phyloP scores from a whole-genome alignment of 202 grass and related monocot genomes.

The Saccharum hybrid region DNA sequence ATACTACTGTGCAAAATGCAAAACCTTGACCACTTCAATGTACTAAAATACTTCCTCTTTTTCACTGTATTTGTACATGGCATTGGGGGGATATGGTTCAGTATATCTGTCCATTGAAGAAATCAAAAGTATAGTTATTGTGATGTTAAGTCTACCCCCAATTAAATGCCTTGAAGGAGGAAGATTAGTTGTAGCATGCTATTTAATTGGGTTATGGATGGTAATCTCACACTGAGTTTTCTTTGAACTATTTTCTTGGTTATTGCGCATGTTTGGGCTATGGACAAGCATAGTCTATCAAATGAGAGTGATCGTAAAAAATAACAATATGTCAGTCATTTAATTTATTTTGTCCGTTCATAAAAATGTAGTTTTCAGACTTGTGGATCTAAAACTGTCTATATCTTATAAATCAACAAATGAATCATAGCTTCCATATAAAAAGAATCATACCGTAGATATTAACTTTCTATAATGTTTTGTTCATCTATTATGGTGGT shows the following conservation, averaged over 20 bases:
- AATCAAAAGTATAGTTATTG: neutral
- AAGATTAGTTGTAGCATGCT: constrained; percentile 1
- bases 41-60: neutral
- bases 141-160: neutral
- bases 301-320: neutral
- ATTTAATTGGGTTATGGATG: neutral
- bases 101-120: constrained; percentile 4
- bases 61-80: neutral
- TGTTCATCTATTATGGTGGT: constrained; percentile 36
- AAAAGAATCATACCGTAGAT: neutral
- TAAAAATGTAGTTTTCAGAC: neutral
- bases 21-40: neutral
- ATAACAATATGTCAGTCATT: neutral
- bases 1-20: neutral
- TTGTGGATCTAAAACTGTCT: neutral
- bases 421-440: neutral
- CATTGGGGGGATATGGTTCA: neutral
- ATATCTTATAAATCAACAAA: neutral
- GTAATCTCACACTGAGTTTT: neutral
- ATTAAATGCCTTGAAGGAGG: neutral
- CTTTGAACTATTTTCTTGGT: neutral
- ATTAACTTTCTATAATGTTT: constrained; percentile 26
- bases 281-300: neutral
- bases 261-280: neutral
- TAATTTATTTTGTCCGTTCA: neutral